These are phyloP conservation scores for Cercophora scortea DNA, from an alignment of 495 filamentous ascomycete genomes.

Conservation along the genomic window DNA sequence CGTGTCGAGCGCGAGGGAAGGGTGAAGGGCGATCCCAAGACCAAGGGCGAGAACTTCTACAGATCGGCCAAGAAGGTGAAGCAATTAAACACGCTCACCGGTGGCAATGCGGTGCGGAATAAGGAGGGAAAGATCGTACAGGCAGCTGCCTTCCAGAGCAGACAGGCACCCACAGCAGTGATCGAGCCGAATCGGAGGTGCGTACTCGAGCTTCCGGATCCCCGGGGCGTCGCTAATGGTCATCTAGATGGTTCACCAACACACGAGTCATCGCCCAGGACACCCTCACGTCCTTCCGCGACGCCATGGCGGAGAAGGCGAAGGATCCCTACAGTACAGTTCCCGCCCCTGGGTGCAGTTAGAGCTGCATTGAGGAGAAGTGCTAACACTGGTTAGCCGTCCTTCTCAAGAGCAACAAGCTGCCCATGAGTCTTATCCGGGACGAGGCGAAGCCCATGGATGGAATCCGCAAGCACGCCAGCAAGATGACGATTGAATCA, in stretches of 20 bases:
- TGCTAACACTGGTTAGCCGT: constrained; percentile 41
- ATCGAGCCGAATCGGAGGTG: constrained; percentile 86
- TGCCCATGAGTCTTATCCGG: constrained; percentile 31
- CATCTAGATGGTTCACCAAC: constrained; percentile 43
- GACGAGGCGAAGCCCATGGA: constrained; percentile 50
- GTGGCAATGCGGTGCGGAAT: constrained; percentile 66
- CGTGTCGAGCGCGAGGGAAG: constrained; percentile 76
- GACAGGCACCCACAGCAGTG: constrained; percentile 67
- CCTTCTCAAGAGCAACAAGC: constrained; percentile 86
- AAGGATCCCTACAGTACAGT: constrained; percentile 66
- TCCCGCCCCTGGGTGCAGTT: background rate
- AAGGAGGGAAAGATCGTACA: constrained; percentile 65
- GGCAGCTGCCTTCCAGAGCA: constrained; percentile 73
- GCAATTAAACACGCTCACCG: constrained; percentile 78
- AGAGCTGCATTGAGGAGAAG: background rate
- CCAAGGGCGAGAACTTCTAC: constrained; percentile 68
- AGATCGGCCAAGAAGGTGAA: constrained; percentile 78
- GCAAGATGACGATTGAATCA: constrained; percentile 88
- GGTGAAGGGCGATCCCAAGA: constrained; percentile 73
- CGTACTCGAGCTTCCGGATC: no score
- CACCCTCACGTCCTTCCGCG: constrained; percentile 68
- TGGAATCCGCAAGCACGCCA: constrained; percentile 82
- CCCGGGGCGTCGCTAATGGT: no score
- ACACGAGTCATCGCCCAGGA: constrained; percentile 57
- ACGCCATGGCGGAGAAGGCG: constrained; percentile 83